phyloP scores from a whole-genome alignment of 2,329 filamentous ascomycete species.

The Paecilomyces variotii region DNA sequence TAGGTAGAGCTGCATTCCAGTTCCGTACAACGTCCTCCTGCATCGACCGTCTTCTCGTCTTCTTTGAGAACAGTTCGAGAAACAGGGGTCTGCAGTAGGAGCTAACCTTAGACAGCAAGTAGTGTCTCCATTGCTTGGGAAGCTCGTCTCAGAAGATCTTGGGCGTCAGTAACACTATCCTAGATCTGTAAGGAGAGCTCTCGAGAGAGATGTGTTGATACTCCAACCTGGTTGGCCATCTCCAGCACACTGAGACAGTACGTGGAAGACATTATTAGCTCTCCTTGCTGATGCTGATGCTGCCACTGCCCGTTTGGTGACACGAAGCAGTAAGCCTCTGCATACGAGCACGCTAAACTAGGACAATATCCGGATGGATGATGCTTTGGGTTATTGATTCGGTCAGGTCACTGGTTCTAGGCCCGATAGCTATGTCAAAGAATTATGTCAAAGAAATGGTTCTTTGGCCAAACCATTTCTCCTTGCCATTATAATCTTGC shows the following conservation, averaged over 20 bases:
- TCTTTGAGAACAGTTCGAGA: not conserved
- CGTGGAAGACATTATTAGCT: not conserved
- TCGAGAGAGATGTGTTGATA: not conserved
- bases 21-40: not conserved
- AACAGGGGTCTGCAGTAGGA: not conserved
- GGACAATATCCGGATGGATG: not conserved
- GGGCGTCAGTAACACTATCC: not conserved
- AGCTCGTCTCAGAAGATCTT: not conserved
- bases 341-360: not conserved
- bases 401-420: not conserved
- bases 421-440: not conserved
- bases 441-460: not conserved
- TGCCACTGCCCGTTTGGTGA: not conserved
- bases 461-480: not conserved
- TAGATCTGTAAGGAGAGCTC: not conserved
- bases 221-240: too few relatives aligned
- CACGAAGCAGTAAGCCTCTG: not conserved
- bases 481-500: not conserved
- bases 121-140: not conserved
- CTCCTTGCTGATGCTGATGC: not conserved
- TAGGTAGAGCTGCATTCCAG: not conserved
- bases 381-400: not conserved
- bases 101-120: not conserved
- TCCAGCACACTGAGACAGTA: not conserved
- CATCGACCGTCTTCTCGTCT: not conserved